A percentile compares a stretch with the other conserved stretches of the same genome.
Evolutionary conservation across 306 rosid species (phyloP).

Genomic region (Cicer judaicum): DNA sequence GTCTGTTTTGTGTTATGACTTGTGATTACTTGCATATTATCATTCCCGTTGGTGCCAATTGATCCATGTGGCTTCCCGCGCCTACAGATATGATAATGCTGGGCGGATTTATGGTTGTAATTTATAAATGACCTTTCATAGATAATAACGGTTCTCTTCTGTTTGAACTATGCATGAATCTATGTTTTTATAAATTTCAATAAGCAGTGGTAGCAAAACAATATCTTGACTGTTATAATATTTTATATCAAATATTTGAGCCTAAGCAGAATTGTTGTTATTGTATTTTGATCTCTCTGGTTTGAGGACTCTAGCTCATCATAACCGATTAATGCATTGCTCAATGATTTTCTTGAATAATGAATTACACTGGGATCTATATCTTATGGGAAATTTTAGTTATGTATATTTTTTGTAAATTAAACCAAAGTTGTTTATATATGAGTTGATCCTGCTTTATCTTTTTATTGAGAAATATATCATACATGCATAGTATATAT

Average conservation of each 20-base stretch:
- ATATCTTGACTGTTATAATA: not conserved
- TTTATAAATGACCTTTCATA: not conserved
- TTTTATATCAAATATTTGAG: not conserved
- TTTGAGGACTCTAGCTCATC: not conserved
- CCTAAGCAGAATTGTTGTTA: not conserved
- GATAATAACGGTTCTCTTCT: not conserved
- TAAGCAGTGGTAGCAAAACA: not conserved
- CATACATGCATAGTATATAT: no score
- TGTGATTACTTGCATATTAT: conserved; percentile 19
- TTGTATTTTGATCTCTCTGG: not conserved
- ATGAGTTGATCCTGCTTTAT: no score
- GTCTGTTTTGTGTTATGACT: conserved; percentile 25
- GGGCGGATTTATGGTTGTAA: not conserved
- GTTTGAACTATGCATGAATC: not conserved
- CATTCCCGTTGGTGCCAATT: not conserved
- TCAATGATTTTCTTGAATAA: not conserved
- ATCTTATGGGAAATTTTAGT: not conserved
- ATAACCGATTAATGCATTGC: not conserved
- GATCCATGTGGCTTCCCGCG: not conserved
- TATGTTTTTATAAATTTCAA: not conserved
- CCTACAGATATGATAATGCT: not conserved
- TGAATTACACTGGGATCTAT: not conserved
- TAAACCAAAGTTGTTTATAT: not conserved
- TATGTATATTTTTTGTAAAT: not conserved
- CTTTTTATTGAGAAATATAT: no score